Evolutionary conservation across 768 basidiomycete species (phyloP).

Genomic region (Pleurotus salmoneostramineus): DNA sequence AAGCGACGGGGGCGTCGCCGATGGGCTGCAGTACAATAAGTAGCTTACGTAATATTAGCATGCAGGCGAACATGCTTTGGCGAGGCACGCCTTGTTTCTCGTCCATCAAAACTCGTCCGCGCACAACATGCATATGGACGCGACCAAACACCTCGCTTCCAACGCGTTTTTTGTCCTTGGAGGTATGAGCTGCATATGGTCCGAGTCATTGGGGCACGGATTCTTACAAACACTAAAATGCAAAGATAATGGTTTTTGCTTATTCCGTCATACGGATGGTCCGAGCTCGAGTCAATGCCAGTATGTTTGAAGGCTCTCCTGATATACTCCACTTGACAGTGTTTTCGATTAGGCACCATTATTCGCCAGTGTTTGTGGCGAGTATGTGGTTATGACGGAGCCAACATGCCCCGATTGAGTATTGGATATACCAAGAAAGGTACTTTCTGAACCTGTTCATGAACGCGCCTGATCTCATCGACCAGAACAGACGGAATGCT

Average conservation of each 20-base stretch:
- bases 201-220: neutral
- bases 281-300: neutral
- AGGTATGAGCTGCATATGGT: neutral
- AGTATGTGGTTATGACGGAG: neutral
- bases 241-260: neutral
- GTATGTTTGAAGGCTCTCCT: neutral
- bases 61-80: neutral
- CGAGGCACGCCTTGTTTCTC: too few relatives aligned
- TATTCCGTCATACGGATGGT: slow-evolving; percentile 2
- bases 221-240: too few relatives aligned
- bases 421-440: slow-evolving; percentile 8
- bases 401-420: slow-evolving; percentile 5
- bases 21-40: neutral
- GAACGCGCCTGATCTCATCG: neutral
- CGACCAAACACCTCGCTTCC: neutral
- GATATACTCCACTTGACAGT: neutral
- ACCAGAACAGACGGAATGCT: neutral
- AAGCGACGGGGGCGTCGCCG: neutral
- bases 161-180: neutral
- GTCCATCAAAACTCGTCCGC: neutral
- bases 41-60: neutral
- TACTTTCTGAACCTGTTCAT: slow-evolving; percentile 4
- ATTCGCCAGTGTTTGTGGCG: neutral
- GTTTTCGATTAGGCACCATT: neutral
- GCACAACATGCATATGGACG: neutral